Evolutionary conservation across 192 early-diverging fungal species (phyloP).

Genomic region (Phlyctochytrium planicorne): DNA sequence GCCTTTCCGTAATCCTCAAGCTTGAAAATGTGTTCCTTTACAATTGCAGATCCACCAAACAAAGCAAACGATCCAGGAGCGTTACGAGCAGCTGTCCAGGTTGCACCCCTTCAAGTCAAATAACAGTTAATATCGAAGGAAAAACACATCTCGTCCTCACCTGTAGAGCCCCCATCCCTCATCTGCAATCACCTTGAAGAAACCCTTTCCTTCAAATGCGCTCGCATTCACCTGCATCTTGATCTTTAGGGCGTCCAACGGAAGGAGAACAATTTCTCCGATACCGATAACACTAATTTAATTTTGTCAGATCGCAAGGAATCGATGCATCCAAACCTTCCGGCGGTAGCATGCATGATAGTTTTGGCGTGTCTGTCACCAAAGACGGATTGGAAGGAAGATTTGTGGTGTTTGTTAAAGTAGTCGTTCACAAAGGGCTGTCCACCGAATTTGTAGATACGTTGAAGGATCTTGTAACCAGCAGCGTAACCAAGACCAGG

Average conservation of each 20-base stretch:
- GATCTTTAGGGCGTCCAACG: slow-evolving; percentile 97
- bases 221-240: slow-evolving; percentile 94
- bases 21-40: slow-evolving; percentile 90
- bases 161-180: slow-evolving; percentile 93
- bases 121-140: not conserved
- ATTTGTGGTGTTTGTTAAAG: slow-evolving; percentile 79
- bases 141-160: slow-evolving; percentile 29
- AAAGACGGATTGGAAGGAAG: slow-evolving; percentile 73
- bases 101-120: slow-evolving; percentile 64
- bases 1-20: slow-evolving; percentile 90
- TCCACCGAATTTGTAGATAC: slow-evolving; percentile 98
- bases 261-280: slow-evolving; percentile 95
- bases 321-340: slow-evolving; percentile 58
- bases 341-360: slow-evolving; percentile 97
- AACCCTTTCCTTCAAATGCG: slow-evolving; percentile 78
- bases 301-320: slow-evolving; percentile 12
- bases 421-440: slow-evolving; percentile 96
- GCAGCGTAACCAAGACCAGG: slow-evolving; percentile 97
- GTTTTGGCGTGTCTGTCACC: slow-evolving; percentile 94
- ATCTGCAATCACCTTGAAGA: slow-evolving; percentile 74
- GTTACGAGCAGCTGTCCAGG: slow-evolving; percentile 97
- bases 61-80: slow-evolving; percentile 95
- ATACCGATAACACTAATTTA: slow-evolving; percentile 90
- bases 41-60: slow-evolving; percentile 83
- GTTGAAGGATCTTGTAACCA: slow-evolving; percentile 96